Evolutionary conservation across 1,284 basidiomycete species (phyloP).

Genomic region (Ustilago nuda): DNA sequence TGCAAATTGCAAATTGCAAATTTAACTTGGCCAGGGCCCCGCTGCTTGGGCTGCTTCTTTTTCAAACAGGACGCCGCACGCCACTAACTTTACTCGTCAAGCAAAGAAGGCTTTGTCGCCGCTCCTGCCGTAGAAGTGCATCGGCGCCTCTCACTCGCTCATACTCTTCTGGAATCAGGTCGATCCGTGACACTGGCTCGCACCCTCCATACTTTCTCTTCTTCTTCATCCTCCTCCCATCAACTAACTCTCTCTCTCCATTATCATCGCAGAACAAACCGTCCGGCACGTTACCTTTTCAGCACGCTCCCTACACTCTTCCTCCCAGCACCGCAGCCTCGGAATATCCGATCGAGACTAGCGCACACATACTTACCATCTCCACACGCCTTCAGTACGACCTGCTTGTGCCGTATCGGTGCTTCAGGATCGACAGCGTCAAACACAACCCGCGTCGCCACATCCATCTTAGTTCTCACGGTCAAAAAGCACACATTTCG

Average conservation of each 20-base stretch:
- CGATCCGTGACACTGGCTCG: slow-evolving; percentile 5
- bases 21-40: not conserved
- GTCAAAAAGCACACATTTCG: not conserved
- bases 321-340: slow-evolving; percentile 5
- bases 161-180: not conserved
- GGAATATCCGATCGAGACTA: not conserved
- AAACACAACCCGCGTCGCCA: not conserved
- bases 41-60: slow-evolving; percentile 7
- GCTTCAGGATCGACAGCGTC: not conserved
- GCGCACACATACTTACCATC: not conserved
- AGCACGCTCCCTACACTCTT: slow-evolving; percentile 44
- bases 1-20: too few relatives aligned
- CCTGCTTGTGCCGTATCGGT: not conserved
- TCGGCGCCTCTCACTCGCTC: not conserved
- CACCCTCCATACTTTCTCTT: not conserved
- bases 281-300: slow-evolving; percentile 3
- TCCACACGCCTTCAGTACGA: not conserved
- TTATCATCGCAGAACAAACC: slow-evolving; percentile 3
- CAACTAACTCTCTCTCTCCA: slow-evolving; percentile 8
- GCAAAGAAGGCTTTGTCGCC: not conserved
- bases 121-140: slow-evolving; percentile 1
- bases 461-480: not conserved
- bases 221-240: not conserved
- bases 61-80: not conserved
- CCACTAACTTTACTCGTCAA: not conserved